Evolutionary conservation across 164 flowering plant genomes (phyloP).

Genomic region (Annona cherimola): DNA sequence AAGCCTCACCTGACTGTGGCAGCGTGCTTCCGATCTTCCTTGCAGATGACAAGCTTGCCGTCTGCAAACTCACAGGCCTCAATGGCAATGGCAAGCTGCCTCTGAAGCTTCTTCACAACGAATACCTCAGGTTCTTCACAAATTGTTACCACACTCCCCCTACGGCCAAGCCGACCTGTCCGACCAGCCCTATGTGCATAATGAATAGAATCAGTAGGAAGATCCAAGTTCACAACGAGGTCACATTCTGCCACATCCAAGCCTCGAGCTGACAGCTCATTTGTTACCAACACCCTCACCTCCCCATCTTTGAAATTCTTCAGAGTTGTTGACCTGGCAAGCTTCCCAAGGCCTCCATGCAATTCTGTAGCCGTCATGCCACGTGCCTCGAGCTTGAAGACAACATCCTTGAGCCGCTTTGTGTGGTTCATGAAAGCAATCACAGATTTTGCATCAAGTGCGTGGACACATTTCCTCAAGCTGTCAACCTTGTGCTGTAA

Average conservation of each 20-base stretch:
- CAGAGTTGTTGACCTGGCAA: slow-evolving; percentile 68
- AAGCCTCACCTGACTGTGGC: neutral
- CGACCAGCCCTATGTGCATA: slow-evolving; percentile 98
- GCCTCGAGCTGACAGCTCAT: slow-evolving; percentile 97
- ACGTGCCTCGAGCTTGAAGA: slow-evolving; percentile 88
- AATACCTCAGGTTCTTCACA: slow-evolving; percentile 90
- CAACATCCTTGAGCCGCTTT: slow-evolving; percentile 82
- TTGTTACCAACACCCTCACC: slow-evolving; percentile 84
- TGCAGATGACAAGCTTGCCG: slow-evolving; percentile 54
- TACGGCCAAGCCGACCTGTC: slow-evolving; percentile 85
- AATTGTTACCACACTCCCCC: slow-evolving; percentile 73
- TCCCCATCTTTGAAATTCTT: slow-evolving; percentile 82
- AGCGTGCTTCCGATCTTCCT: slow-evolving; percentile 13
- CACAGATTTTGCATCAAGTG: slow-evolving; percentile 82
- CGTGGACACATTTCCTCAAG: slow-evolving; percentile 85
- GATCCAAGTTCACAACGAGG: slow-evolving; percentile 85
- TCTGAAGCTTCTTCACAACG: slow-evolving; percentile 74
- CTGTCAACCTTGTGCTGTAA: slow-evolving; percentile 86
- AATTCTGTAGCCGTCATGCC: slow-evolving; percentile 83
- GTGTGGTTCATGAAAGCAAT: slow-evolving; percentile 93
- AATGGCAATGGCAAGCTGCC: slow-evolving; percentile 69
- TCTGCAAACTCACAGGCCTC: slow-evolving; percentile 69
- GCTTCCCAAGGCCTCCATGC: slow-evolving; percentile 94
- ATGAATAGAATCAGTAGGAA: slow-evolving; percentile 83
- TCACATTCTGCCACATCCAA: slow-evolving; percentile 92